Base-by-base conservation (phyloP, 768 basidiomycete genomes). In the Amanita subjunquillea region DNA sequence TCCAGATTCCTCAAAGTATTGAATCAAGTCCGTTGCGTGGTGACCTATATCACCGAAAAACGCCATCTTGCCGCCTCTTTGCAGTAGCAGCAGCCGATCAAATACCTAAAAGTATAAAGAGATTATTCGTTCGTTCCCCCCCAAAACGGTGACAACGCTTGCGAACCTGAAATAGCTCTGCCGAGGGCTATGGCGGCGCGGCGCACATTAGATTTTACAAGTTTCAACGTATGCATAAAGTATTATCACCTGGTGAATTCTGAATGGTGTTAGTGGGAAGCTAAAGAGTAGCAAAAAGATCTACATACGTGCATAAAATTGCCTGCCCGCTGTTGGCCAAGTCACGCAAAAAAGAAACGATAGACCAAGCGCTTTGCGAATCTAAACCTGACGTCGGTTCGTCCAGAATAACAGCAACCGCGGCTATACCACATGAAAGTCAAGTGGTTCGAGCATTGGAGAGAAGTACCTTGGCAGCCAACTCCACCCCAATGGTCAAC, bases 331-430 rank as follows among this genome's bases (percentile, higher is more conserved):
- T 79, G 54, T 86, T 77, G 6, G 90, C 88, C 29, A 93, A 78
- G 43, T 81, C 76, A 8, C 83, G 74, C 41, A 93, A 69, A 70
- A 93, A 89, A 2, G 73, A 67, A 50, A 90, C 69, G 56, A 91
- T 89, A 4, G 83, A 83, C 87, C 88, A 89, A 2, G 90, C 89
- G 50, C 83, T 86, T 65, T 91, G 88, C 2, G 88, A 90, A 63
- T 91, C 89, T 13, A 93, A 72, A 32, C 91, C 90, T 23, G 87
- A 84, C 3, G 91, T 94, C 0, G 92, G 92, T 63, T 94, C 91
- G 61, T 93, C 91, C 34, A 91, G 72, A 94, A 93, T 15, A 94
- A 74, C 0, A 95, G 71, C 0, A 92, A 70, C 63, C 80, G 79
- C 1, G 90, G 91, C 82, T 82, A 54, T 4, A 57, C 67, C 62